Evolutionary conservation across 1,284 basidiomycete genomes (phyloP).

Genomic region (Cryptococcus hybrid): DNA sequence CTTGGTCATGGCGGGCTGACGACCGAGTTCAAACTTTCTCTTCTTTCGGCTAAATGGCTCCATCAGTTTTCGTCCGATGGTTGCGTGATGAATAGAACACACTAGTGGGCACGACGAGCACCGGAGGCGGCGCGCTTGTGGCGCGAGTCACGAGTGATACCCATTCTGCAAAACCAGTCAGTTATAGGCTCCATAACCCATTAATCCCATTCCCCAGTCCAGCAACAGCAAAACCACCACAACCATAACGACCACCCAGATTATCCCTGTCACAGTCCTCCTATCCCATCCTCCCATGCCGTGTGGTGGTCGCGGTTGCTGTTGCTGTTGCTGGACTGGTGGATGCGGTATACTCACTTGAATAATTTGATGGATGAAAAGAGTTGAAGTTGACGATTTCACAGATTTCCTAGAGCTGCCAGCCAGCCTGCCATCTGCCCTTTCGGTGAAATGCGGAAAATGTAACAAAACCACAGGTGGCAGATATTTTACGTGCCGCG

Average conservation of each 20-base stretch:
- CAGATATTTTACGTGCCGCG: no score
- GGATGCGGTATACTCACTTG: not conserved
- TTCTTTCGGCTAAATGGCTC: constrained; percentile 70
- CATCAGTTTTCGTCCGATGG: not conserved
- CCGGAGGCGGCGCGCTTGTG: constrained; percentile 93
- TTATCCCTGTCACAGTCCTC: not conserved
- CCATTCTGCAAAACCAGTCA: constrained; percentile 44
- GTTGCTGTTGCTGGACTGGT: not conserved
- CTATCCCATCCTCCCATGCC: not conserved
- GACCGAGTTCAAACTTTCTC: constrained; percentile 98
- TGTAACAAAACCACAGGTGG: no score
- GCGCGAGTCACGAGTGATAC: constrained; percentile 91
- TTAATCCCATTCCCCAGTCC: not conserved
- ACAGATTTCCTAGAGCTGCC: no score
- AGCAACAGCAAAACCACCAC: not conserved
- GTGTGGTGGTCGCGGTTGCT: not conserved
- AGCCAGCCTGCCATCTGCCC: no score
- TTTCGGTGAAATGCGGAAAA: no score
- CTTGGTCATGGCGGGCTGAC: constrained; percentile 93
- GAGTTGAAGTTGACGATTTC: not conserved
- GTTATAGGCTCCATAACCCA: not conserved
- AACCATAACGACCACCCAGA: not conserved
- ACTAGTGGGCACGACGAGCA: constrained; percentile 79
- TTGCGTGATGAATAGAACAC: constrained; percentile 7
- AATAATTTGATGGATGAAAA: constrained; percentile 1